These are phyloP conservation scores for Fusarium xylarioides DNA, from an alignment of 2,329 filamentous ascomycete genomes.

Conservation along the genomic window DNA sequence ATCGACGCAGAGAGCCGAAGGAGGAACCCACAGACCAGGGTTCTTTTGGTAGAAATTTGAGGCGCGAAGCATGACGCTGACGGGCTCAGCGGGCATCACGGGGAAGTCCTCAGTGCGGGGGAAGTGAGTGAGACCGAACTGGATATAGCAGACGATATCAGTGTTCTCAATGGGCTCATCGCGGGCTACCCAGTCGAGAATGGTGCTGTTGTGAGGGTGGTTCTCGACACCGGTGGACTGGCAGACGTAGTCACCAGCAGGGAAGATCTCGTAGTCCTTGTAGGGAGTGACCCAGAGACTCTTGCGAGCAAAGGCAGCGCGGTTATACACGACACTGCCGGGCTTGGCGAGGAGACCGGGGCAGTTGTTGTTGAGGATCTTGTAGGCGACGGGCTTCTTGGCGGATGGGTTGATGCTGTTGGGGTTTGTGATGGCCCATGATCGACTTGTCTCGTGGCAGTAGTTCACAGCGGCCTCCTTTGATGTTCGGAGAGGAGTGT, in stretches of 20 bases:
- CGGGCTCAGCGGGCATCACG: conserved; percentile 88
- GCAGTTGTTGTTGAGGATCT: conserved; percentile 87
- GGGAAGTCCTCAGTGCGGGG: conserved; percentile 91
- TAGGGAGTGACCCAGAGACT: conserved; percentile 58
- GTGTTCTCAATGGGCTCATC: conserved; percentile 78
- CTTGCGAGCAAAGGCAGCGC: conserved; percentile 80
- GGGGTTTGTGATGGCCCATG: conserved; percentile 91
- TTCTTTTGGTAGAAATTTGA: conserved; percentile 86
- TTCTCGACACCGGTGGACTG: conserved; percentile 80
- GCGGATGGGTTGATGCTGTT: conserved; percentile 84
- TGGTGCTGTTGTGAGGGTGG: conserved; percentile 67
- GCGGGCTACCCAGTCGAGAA: conserved; percentile 83
- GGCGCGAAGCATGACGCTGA: conserved; percentile 81
- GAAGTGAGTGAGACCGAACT: conserved; percentile 91
- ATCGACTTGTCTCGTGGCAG: conserved; percentile 78
- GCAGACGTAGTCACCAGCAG: conserved; percentile 86
- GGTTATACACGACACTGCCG: conserved; percentile 84
- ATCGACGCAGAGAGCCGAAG: conserved; percentile 49
- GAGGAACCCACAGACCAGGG: conserved; percentile 82
- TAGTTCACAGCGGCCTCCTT: conserved; percentile 79
- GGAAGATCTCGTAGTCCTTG: conserved; percentile 82
- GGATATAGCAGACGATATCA: conserved; percentile 92
- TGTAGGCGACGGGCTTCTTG: conserved; percentile 86
- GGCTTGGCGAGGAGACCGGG: conserved; percentile 83
- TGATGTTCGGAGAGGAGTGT: conserved; percentile 79